Evolutionary conservation across 495 filamentous ascomycete genomes (phyloP).

Genomic region (Tuber brumale): DNA sequence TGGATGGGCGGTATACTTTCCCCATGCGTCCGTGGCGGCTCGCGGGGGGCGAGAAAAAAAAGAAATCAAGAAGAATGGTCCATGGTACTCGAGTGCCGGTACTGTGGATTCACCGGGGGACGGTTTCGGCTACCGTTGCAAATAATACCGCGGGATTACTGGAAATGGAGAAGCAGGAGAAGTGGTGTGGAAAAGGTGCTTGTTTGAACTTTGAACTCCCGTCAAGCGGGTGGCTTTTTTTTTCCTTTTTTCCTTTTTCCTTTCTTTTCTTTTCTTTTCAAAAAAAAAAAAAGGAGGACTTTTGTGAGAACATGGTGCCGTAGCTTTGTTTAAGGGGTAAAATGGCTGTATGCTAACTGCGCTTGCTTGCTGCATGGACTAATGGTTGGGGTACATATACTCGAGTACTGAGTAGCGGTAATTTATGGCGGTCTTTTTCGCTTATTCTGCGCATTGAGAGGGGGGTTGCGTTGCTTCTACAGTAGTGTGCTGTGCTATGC

Average conservation of each 20-base stretch:
- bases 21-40: background rate
- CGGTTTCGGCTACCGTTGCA: background rate
- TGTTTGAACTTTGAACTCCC: background rate
- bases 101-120: background rate
- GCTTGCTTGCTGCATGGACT: background rate
- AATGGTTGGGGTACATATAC: background rate
- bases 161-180: background rate
- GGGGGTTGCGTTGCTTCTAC: background rate
- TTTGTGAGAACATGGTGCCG: background rate
- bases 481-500: background rate
- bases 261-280: background rate
- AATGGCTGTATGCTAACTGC: background rate
- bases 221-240: background rate
- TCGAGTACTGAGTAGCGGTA: too few species aligned
- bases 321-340: background rate
- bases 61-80: background rate
- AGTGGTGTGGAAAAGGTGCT: background rate
- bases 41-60: background rate
- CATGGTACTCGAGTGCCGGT: too few species aligned
- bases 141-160: background rate
- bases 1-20: background rate
- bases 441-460: background rate
- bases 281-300: background rate
- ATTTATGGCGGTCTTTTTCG: background rate
- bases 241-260: background rate